These are phyloP conservation scores for Aspergillus ruber DNA, from an alignment of 2,329 filamentous ascomycete species.

Conservation along the genomic window DNA sequence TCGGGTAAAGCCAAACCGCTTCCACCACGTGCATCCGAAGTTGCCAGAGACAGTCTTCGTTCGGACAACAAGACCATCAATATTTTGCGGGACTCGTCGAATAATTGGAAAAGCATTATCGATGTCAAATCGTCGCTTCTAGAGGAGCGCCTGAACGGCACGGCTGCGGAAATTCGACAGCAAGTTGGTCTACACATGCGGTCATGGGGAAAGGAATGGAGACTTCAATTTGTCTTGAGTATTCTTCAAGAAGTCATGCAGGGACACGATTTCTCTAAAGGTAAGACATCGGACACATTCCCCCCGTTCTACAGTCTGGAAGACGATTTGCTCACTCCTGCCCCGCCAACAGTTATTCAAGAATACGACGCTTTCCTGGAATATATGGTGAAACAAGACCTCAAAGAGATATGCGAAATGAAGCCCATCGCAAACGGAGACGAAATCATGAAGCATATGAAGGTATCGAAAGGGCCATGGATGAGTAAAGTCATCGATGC, in stretches of 20 bases:
- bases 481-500: slow-evolving; percentile 71
- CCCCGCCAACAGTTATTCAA: slow-evolving; percentile 36
- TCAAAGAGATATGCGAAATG: slow-evolving; percentile 49
- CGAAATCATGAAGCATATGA: slow-evolving; percentile 61
- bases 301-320: background rate
- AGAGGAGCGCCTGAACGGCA: slow-evolving; percentile 18
- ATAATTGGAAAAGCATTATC: slow-evolving; percentile 59
- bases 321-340: background rate
- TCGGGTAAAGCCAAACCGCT: slow-evolving; percentile 44
- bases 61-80: slow-evolving; percentile 68
- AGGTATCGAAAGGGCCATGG: slow-evolving; percentile 68
- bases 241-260: slow-evolving; percentile 35
- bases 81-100: slow-evolving; percentile 59
- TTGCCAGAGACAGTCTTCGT: slow-evolving; percentile 71
- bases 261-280: slow-evolving; percentile 22
- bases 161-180: slow-evolving; percentile 29
- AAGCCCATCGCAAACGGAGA: slow-evolving; percentile 68
- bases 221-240: slow-evolving; percentile 32
- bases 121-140: slow-evolving; percentile 46
- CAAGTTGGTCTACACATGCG: slow-evolving; percentile 30
- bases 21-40: slow-evolving; percentile 55
- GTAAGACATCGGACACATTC: slow-evolving; percentile 14
- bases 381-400: slow-evolving; percentile 44
- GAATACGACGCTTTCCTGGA: slow-evolving; percentile 50
- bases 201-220: slow-evolving; percentile 34